Evolutionary conservation across 352 stramenopile species (phyloP), one percentile per base, ranked within the genome.

Genomic region (Pythium sukuiense): DNA sequence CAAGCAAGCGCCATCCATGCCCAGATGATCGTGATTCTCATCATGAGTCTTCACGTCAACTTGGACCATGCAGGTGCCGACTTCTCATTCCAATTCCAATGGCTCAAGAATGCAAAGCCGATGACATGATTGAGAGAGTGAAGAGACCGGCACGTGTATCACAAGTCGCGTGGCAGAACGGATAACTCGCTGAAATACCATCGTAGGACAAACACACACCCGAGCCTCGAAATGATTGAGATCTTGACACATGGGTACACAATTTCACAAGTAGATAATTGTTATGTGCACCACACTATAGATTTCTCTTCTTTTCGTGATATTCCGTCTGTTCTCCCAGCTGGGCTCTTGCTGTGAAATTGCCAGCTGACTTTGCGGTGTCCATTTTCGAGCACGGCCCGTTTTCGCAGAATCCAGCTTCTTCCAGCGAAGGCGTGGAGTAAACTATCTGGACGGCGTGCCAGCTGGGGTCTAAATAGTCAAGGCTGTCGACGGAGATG

Each of bases 1-100:
- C 76, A 79, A 2, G 69, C 60, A 13, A 16, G 55, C 0, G 30
- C 76, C 1, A 37, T 84, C 5, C 77, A 81, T 49, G 69, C 68
- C 2, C 59, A 71, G n/a, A 57, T 86, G 33, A 70, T 74, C 43
- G 61, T 70, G 43, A 58, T 50, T 32, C 29, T 63, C 43, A 54
- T 63, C 41, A 29, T 55, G 27, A 49, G 29, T 20, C 5, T 39
- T 6, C 43, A 33, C 13, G n/a, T 35, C 2, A 54, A 29, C 20
- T 16, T 53, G n/a, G 26, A 61, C 41, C 32, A 49, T 16, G 55
- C 14, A 4, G 41, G 32, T 9, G 46, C 46, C 20, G 46, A 54
- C 46, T 54, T 54, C 20, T 54, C 46, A 1, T 54, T 54, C 46
- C 46, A 54, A 24, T 54, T 54, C 20, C 6, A 33, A n/a, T 54